Base-by-base conservation (phyloP, 179 eudicot genomes). In the Spinacia oleracea region DNA sequence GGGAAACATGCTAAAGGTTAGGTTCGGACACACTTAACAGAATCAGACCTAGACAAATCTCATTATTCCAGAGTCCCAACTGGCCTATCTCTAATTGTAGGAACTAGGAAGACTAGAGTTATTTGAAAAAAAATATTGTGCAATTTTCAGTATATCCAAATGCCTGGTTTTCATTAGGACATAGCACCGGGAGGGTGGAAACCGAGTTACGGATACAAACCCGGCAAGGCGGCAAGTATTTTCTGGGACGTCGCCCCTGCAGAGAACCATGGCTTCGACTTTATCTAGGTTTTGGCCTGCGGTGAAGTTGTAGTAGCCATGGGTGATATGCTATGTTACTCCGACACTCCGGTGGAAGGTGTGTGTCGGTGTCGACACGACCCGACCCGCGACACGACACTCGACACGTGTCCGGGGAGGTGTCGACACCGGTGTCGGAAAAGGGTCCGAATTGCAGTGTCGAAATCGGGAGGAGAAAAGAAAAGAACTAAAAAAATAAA, bases 81-180 rank as follows among this genome's bases (percentile, higher is more conserved):
- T 1, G 83, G 77, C 5, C 0, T 32, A 5, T 32, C 53, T 46
- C 27, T 38, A 51, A 67, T 15, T 3, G 29, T 63, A 42, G 71
- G 70, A n/a, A 80, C n/a, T n/a, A n/a, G n/a, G n/a, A 65, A 23
- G 78, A n/a, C n/a, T 67, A 0, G 77, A 35, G n/a, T 8, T 32
- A 50, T 81, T 78, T 2, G 79, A 70, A 72, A 73, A 82, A n/a
- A 11, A 81, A 79, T 4, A 85, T 4, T 40, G 73, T 76, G 70
- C 90, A 87, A 18, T 63, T 0, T 3, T 70, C 84, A 6, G 76
- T 66, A 70, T 81, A 83, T 32, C 76, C 82, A 14, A 80, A 62
- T 1, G 85, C 88, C 71, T 77, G 78, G 51, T 78, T 83, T 70
- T 83, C 79, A 50, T 76, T 65, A 50, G 85, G 80, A 48, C 90